Evolutionary conservation across 768 basidiomycete species (phyloP), one percentile per base, ranked within the genome.

Genomic region (Boletus reticuloceps): DNA sequence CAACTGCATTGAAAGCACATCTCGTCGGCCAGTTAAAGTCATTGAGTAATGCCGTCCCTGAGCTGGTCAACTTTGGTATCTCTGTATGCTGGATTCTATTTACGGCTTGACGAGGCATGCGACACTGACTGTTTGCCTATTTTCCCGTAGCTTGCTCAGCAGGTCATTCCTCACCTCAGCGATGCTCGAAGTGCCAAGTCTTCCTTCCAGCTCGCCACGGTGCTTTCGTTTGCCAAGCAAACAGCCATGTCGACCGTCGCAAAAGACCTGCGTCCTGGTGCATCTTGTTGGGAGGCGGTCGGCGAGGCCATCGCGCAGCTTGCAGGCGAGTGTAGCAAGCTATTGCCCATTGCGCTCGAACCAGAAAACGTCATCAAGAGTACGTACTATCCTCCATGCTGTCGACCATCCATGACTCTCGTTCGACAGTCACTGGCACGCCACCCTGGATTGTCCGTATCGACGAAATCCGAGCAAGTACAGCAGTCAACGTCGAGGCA

Each of bases 41-140:
- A 4, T 69, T 93, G n/a, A 84, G 82, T 63, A 84, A 88, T 53
- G 75, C 81, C 29, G 85, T 92, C 1, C 84, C 86, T 1, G 90
- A 91, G 56, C 81, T 94, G 11, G 87, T 94, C 59, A 92, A 95
- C 72, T 91, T 96, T 67, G 92, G 92, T 67, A 90, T 97, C 52
- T 89, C 90, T 50, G 93, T 92, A 56, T 51, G 85, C 68, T 10
- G 41, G 14, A 32, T 45, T 49, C 6, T 29, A 27, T 10, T 13
- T 27, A 14, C 16, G 27, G 31, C 19, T 39, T 3, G 20, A 25
- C 29, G 13, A n/a, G 36, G 43, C 19, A 20, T 9, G 8, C 7
- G 16, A 37, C 6, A 25, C 32, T 56, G 34, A 65, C 34, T 20
- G 16, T 56, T 47, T 6, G 5, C 12, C 7, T 14, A 22, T 25